Conservation (phyloP, 2,329 filamentous ascomycete species). For the Penicillium hesseltinei region DNA sequence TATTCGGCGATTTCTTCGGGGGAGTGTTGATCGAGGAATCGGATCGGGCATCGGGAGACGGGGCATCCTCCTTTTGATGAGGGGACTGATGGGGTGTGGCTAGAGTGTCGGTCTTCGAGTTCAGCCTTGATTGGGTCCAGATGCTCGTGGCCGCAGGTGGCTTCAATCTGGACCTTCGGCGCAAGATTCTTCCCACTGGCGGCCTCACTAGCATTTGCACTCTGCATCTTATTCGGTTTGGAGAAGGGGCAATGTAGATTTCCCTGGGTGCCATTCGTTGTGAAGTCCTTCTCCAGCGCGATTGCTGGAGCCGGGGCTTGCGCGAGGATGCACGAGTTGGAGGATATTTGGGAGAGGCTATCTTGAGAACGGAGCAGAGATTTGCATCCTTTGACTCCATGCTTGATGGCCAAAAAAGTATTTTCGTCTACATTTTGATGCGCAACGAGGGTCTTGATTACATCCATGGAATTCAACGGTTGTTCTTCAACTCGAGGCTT, state of each 20-base stretch:
- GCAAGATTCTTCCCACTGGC: conserved; percentile 40
- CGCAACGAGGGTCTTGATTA: conserved; percentile 55
- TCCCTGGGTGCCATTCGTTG: conserved; percentile 77
- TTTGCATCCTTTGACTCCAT: conserved; percentile 43
- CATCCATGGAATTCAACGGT: conserved; percentile 62
- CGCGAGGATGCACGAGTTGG: conserved; percentile 41
- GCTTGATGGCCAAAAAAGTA: conserved; percentile 35
- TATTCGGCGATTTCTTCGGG: conserved; percentile 91
- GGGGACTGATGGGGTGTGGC: conserved; percentile 39
- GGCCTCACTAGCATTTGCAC: conserved; percentile 30
- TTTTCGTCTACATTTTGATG: conserved; percentile 64
- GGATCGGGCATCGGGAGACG: conserved; percentile 77
- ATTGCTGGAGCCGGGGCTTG: conserved; percentile 59
- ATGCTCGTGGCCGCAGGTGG: conserved; percentile 54
- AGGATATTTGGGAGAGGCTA: conserved; percentile 32
- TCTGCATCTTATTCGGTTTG: conserved; percentile 45
- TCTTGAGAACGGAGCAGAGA: conserved; percentile 32
- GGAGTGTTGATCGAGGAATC: conserved; percentile 86
- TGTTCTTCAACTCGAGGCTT: conserved; percentile 47
- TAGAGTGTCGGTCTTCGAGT: conserved; percentile 45
- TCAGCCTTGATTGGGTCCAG: conserved; percentile 57
- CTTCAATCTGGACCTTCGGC: conserved; percentile 42
- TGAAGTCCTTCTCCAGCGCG: conserved; percentile 84
- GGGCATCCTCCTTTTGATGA: conserved; percentile 63
- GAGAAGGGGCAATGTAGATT: conserved; percentile 79